Conservation (phyloP, 1,284 basidiomycete species). For the Ceratobasidium sp. region DNA sequence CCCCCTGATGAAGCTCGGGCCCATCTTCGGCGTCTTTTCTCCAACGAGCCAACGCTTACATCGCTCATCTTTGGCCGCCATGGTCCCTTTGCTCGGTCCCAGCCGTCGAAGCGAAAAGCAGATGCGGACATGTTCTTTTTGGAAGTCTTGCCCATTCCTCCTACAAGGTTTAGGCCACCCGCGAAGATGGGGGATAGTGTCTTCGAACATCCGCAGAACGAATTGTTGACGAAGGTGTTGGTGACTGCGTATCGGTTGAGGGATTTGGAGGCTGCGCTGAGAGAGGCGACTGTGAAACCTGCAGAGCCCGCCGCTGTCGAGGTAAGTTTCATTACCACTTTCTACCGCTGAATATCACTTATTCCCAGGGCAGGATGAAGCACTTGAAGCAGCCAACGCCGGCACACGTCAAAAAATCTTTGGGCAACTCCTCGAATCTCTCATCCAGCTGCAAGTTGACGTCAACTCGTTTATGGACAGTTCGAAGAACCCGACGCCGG, state of each 20-base stretch:
- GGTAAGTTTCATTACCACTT: background rate
- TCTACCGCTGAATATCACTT: conserved; percentile 48
- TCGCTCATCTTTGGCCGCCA: conserved; percentile 93
- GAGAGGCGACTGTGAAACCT: conserved; percentile 67
- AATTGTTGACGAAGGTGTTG: conserved; percentile 87
- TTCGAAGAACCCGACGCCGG: conserved; percentile 89
- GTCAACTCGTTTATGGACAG: conserved; percentile 99
- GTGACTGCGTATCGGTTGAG: conserved; percentile 84
- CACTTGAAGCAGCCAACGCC: conserved; percentile 62
- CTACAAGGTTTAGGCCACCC: conserved; percentile 96
- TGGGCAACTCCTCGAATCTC: conserved; percentile 77
- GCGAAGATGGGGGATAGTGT: conserved; percentile 91
- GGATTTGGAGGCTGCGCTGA: conserved; percentile 78
- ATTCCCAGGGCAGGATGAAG: conserved; percentile 52
- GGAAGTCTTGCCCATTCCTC: conserved; percentile 90
- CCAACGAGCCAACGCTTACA: conserved; percentile 84
- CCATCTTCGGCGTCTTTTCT: conserved; percentile 90
- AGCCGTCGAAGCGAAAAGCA: conserved; percentile 61
- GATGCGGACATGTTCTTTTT: conserved; percentile 98
- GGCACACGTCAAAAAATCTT: conserved; percentile 67
- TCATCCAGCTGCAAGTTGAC: conserved; percentile 92
- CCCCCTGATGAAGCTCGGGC: conserved; percentile 92
- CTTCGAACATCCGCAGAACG: conserved; percentile 98
- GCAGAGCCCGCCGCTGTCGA: conserved; percentile 51
- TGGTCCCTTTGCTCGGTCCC: conserved; percentile 78